Percentiles rank a stretch among this genome's conserved stretches.
phyloP scores from a whole-genome alignment of 805 yeast species.

The Citeromyces nyonsensis region DNA sequence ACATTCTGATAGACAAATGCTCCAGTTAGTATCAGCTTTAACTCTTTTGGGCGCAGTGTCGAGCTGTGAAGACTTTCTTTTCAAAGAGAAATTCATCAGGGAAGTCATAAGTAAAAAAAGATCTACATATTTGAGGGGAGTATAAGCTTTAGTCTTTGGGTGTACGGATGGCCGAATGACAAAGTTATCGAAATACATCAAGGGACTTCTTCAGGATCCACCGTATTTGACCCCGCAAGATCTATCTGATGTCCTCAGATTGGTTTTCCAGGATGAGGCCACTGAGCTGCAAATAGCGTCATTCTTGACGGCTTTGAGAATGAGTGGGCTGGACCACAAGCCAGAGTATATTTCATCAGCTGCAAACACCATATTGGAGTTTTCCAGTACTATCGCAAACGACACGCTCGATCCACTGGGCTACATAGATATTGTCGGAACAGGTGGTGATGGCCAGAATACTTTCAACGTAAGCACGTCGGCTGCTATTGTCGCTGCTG shows the following conservation, averaged over 20 bases:
- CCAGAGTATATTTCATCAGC: slow-evolving; percentile 81
- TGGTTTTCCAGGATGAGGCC: slow-evolving; percentile 45
- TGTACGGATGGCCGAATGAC: background rate
- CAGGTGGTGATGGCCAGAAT: slow-evolving; percentile 97
- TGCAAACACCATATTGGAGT: slow-evolving; percentile 55
- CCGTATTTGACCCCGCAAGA: slow-evolving; percentile 51
- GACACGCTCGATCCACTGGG: slow-evolving; percentile 28
- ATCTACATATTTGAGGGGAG: no score
- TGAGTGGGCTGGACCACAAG: slow-evolving; percentile 63
- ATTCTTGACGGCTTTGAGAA: slow-evolving; percentile 64
- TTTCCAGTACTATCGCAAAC: slow-evolving; percentile 38
- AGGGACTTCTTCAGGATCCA: slow-evolving; percentile 44
- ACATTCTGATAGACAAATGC: no score
- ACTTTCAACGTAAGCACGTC: slow-evolving; percentile 95
- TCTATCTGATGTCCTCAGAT: slow-evolving; percentile 42
- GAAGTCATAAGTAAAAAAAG: no score
- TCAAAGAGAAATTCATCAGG: no score
- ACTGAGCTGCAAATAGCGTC: slow-evolving; percentile 61
- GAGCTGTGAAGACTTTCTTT: no score
- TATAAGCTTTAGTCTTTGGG: no score
- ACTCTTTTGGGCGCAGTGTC: no score
- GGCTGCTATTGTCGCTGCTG: slow-evolving; percentile 88
- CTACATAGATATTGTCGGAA: slow-evolving; percentile 85
- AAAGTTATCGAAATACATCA: slow-evolving; percentile 28
- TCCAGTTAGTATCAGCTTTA: no score